Evolutionary conservation across 441 rosid species (phyloP), one percentile per base, ranked within the genome.

Genomic region (Geranium incanum): DNA sequence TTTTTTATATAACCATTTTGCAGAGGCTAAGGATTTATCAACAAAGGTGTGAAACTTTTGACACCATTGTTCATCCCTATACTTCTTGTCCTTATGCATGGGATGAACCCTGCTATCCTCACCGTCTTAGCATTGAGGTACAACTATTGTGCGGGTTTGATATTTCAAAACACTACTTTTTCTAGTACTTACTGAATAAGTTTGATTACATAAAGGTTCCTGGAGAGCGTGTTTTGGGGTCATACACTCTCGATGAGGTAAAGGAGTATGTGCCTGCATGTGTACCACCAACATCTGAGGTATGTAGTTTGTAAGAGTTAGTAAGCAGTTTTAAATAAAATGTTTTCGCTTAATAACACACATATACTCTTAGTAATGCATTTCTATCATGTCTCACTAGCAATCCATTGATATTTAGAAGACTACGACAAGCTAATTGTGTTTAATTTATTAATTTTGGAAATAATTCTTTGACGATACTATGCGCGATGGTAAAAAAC

Each of bases 41-140:
- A 71, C 99, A 90, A 75, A 85, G 78, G 75, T 92, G 98, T 81
- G 99, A 95, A 81, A 89, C 88, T 70, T 89, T 87, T 78, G 97
- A 90, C 78, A 88, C 97, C 70, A 79, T 85, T 67, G 75, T 95
- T 79, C 88, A 89, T 59, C 89, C 97, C 5, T 92, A 92, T 76
- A 84, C 89, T 52, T 90, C 92, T 67, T 87, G 87, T 81, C 93
- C 92, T 64, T 92, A 95, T 85, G 97, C 99, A 52, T 95, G 99
- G 99, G 99, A 95, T 88, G 99, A 95, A 82, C 97, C 98, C 63
- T 87, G 86, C 79, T 92, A 79, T 80, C 97, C 98, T 23, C 97
- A 89, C 79, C 93, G 96, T 81, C 87, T 95, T 69, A 80, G 86
- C 74, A 78, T 95, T 75, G 98, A 95, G 97, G 99, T 95, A 84